phyloP scores from a whole-genome alignment of 2,329 filamentous ascomycete genomes.

The Hypoxylon sp. region DNA sequence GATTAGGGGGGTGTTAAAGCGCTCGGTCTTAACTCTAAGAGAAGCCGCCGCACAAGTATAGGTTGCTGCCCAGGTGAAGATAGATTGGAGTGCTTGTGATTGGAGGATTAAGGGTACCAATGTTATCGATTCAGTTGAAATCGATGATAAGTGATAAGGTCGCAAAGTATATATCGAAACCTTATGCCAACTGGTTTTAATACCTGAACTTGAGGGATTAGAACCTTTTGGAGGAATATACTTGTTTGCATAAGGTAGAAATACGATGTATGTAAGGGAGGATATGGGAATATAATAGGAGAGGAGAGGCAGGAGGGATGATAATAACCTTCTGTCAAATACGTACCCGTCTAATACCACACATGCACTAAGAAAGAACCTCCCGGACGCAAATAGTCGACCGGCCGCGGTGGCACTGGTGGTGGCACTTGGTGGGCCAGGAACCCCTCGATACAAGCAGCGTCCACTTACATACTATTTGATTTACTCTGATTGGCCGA shows the following conservation, averaged over 20 bases:
- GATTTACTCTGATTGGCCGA: conserved; percentile 24
- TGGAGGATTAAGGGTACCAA: background rate
- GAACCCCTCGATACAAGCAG: conserved; percentile 44
- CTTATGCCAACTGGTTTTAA: conserved; percentile 22
- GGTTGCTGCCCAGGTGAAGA: conserved; percentile 2
- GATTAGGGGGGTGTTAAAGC: conserved; percentile 10
- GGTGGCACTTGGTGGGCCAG: conserved; percentile 41
- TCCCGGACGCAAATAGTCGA: conserved; percentile 41
- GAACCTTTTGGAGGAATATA: conserved; percentile 12
- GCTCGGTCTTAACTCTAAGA: conserved; percentile 38
- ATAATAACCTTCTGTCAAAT: conserved; percentile 40
- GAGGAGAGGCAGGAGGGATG: conserved; percentile 30
- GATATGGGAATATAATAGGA: conserved; percentile 32
- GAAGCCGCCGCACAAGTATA: background rate
- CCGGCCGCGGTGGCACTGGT: conserved; percentile 38
- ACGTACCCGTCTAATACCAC: conserved; percentile 13
- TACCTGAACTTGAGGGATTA: conserved; percentile 20
- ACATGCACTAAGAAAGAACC: conserved; percentile 29
- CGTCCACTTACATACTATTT: conserved; percentile 39
- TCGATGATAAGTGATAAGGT: conserved; percentile 34
- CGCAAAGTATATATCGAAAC: conserved; percentile 2
- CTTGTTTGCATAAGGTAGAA: conserved; percentile 29
- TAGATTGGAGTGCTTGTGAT: conserved; percentile 26
- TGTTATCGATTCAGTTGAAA: conserved; percentile 1
- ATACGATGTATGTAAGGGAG: conserved; percentile 36